Evolutionary conservation across 352 stramenopile genomes (phyloP), one percentile per base, ranked within the genome.

Genomic region (Globisporangium iwayamae): DNA sequence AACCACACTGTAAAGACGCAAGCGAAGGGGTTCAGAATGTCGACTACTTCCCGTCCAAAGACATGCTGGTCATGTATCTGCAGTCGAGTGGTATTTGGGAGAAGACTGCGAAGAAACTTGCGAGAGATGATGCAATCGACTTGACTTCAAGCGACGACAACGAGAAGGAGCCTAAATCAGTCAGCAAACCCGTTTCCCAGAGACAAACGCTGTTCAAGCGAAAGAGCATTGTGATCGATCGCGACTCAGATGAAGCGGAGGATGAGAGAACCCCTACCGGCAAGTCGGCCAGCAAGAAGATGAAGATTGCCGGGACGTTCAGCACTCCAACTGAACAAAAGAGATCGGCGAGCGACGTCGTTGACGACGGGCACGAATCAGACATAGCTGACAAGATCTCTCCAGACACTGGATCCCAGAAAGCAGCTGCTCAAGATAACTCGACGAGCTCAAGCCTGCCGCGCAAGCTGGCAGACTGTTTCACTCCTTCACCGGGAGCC

Each of bases 401-500:
- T 0, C 78, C 78, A 0, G 76, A 83, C 32, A 61, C 70, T 36
- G 61, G 48, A 14, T 68, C 53, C 46, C 20, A 57, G 22, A 83
- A 83, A 58, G 69, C 74, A 5, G 7, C 25, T 18, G 69, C 62
- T 11, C 59, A 71, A 22, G 67, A 67, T 55, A 74, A 46, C 32
- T n/a, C 45, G 22, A 59, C 72, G 58, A 11, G 16, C 39, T 58
- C 65, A 38, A 48, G 30, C 20, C 58, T 73, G 34, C 61, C 78
- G 36, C 74, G 79, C 22, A 87, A 79, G 28, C 66, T 87, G 16
- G 71, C 69, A 0, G 78, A 85, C 53, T 75, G 69, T 53, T 87
- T 92, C 61, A 92, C 83, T n/a, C 83, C 83, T n/a, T 90, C 83
- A 32, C 79, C 83, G 11, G 46, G 57, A 8, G 59, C 66, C 16